Percentiles rank a stretch among this genome's conserved stretches.
phyloP scores from a whole-genome alignment of 345 rosid genomes.

The Viola odorata region DNA sequence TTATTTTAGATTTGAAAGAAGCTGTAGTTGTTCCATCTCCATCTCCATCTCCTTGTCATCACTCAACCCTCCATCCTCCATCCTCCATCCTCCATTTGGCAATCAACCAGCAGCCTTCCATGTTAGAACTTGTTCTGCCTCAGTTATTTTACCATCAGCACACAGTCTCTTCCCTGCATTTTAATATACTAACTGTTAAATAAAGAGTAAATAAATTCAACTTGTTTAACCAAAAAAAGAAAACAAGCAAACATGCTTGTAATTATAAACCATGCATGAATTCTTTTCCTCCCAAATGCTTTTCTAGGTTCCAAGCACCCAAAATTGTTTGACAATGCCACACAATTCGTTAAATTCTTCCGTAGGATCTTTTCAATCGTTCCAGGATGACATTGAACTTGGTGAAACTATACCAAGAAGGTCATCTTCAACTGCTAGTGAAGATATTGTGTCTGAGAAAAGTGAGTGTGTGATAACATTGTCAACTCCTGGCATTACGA shows the following conservation, averaged over 20 bases:
- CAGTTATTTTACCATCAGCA: neutral
- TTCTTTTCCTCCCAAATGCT: neutral
- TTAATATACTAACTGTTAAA: neutral
- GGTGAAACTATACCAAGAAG: neutral
- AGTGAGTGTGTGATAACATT: constrained; percentile 3
- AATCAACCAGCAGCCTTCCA: neutral
- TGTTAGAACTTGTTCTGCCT: neutral
- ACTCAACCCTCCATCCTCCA: no score
- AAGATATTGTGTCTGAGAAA: neutral
- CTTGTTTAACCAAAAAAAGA: neutral
- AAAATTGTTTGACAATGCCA: neutral
- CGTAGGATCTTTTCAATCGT: constrained; percentile 13
- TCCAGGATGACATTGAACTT: constrained; percentile 10
- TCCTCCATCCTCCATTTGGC: constrained; percentile 19
- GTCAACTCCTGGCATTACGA: neutral
- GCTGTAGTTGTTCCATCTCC: neutral
- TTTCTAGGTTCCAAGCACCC: no score
- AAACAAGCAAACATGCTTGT: neutral
- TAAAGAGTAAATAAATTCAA: neutral
- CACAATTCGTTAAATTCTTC: neutral
- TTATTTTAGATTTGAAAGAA: neutral
- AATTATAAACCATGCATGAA: neutral
- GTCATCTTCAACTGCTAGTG: constrained; percentile 3
- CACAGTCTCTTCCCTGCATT: neutral
- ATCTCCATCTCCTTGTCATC: constrained; percentile 13